phyloP scores from a whole-genome alignment of 129 eudicot genomes.

The Saussurea involucrata region DNA sequence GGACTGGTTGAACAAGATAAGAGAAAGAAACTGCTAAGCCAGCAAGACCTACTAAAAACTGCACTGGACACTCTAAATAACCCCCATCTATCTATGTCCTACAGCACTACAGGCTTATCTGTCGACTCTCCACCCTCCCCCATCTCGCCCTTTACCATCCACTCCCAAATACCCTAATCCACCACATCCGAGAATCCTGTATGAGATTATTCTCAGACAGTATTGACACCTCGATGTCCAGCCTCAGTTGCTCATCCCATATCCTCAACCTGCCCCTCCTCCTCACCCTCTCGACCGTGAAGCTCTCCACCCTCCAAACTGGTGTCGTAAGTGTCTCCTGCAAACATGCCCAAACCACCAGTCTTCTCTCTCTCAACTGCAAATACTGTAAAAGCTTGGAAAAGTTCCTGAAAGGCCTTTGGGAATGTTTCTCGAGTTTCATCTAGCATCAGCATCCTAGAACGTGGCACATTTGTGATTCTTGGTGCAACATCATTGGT shows the following conservation, averaged over 20 bases:
- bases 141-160: not conserved
- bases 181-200: not conserved
- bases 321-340: not conserved
- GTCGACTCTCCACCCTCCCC: not conserved
- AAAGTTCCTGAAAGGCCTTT: slow-evolving; percentile 57
- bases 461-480: slow-evolving; percentile 29
- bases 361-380: slow-evolving; percentile 53
- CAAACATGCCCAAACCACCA: not conserved
- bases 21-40: too few relatives aligned
- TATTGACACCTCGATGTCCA: too few relatives aligned
- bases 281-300: not conserved
- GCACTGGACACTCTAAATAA: too few relatives aligned
- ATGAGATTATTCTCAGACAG: too few relatives aligned
- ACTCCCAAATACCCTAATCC: too few relatives aligned
- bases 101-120: too few relatives aligned
- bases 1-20: not conserved
- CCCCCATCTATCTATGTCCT: too few relatives aligned
- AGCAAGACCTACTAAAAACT: too few relatives aligned
- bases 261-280: too few relatives aligned
- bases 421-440: slow-evolving; percentile 64
- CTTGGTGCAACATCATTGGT: slow-evolving; percentile 25
- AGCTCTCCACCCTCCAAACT: not conserved
- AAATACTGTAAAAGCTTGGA: slow-evolving; percentile 55
- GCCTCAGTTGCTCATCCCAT: too few relatives aligned
- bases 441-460: slow-evolving; percentile 35